phyloP scores from a whole-genome alignment of 805 yeast species.

The Novakomyces olei region DNA sequence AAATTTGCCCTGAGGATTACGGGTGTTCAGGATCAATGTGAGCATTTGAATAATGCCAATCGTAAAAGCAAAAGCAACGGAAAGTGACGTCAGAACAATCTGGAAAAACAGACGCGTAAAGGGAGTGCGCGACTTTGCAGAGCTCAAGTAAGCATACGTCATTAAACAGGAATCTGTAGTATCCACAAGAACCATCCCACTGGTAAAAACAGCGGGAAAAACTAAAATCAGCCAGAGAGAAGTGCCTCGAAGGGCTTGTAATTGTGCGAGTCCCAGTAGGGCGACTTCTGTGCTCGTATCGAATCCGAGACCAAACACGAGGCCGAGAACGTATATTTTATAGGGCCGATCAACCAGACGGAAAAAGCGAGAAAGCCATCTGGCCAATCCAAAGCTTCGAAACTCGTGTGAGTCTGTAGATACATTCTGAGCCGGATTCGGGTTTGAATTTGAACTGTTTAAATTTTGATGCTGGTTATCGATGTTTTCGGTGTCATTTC shows the following conservation, averaged over 20 bases:
- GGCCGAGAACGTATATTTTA: neutral
- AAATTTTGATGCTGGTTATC: neutral
- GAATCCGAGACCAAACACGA: constrained; percentile 2
- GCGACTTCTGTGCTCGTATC: constrained; percentile 1
- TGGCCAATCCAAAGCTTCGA: neutral
- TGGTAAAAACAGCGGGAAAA: neutral
- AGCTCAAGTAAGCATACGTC: neutral
- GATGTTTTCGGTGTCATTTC: neutral
- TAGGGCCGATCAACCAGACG: constrained; percentile 1
- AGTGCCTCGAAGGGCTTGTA: neutral
- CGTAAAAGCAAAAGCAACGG: neutral
- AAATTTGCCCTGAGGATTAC: neutral
- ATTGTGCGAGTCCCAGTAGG: neutral
- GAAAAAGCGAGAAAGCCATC: neutral
- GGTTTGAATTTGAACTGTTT: too few relatives aligned
- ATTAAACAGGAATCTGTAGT: neutral
- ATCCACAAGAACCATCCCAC: constrained; percentile 1
- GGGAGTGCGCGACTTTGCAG: neutral
- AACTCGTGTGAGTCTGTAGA: neutral
- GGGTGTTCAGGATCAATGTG: neutral
- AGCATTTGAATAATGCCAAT: constrained; percentile 3
- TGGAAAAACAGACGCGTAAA: neutral
- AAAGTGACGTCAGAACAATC: neutral
- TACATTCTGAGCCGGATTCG: too few relatives aligned
- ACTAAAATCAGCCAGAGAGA: neutral